These are phyloP conservation scores for Flagelloscypha sp. DNA, from an alignment of 768 basidiomycete genomes.

Conservation along the genomic window DNA sequence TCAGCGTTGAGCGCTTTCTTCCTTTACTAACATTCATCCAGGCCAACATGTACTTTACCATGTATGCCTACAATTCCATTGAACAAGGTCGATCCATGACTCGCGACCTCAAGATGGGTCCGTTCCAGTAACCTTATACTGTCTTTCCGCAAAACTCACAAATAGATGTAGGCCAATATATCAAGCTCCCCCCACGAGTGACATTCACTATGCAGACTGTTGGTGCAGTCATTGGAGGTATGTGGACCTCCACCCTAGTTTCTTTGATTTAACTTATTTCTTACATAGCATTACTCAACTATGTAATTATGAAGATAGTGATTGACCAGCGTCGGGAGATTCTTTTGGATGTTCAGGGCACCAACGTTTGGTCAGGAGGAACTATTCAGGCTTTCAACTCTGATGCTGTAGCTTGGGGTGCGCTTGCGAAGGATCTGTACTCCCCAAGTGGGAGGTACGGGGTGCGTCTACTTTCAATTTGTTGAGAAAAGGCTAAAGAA, in stretches of 20 bases:
- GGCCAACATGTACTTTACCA: constrained; percentile 31
- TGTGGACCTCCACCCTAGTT: not conserved
- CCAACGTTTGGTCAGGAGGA: constrained; percentile 35
- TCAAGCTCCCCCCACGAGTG: constrained; percentile 40
- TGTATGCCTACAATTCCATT: constrained; percentile 25
- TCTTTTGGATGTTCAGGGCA: constrained; percentile 46
- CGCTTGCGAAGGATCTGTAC: constrained; percentile 27
- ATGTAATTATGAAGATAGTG: constrained; percentile 53
- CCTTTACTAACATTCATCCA: too few relatives aligned
- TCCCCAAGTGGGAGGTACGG: constrained; percentile 18
- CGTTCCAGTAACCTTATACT: constrained; percentile 5
- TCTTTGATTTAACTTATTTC: not conserved
- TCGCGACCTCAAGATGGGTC: constrained; percentile 24
- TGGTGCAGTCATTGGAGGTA: constrained; percentile 39
- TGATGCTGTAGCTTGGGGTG: constrained; percentile 31
- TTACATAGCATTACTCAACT: constrained; percentile 24
- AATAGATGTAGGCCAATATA: constrained; percentile 19
- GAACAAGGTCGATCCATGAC: constrained; percentile 20
- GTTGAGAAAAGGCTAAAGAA: not conserved
- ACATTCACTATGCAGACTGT: constrained; percentile 42
- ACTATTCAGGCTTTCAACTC: constrained; percentile 11
- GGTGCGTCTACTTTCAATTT: constrained; percentile 1
- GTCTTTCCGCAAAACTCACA: not conserved
- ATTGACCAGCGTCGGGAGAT: constrained; percentile 42
- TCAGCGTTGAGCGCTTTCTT: too few relatives aligned